phyloP scores from a whole-genome alignment of 2,329 filamentous ascomycete species.

The Aspergillus aculeatus region DNA sequence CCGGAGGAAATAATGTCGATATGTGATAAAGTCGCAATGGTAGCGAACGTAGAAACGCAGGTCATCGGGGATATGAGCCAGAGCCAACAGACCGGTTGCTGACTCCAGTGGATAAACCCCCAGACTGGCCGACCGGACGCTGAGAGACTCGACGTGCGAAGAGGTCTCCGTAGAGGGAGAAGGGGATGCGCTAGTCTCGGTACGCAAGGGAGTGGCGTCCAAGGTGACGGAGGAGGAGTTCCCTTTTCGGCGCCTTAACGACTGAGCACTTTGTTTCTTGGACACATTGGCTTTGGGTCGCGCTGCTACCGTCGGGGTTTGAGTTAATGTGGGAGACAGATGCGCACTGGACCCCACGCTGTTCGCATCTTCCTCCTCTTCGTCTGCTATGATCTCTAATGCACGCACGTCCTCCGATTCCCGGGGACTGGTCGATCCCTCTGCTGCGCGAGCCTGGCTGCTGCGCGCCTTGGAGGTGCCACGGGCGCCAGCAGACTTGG shows the following conservation, averaged over 20 bases:
- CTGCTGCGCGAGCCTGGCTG: constrained; percentile 46
- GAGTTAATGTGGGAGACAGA: constrained; percentile 22
- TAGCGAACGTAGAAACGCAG: constrained; percentile 76
- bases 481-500: constrained; percentile 43
- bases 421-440: constrained; percentile 53
- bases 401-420: constrained; percentile 42
- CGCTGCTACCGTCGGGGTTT: constrained; percentile 21
- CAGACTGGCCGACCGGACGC: constrained; percentile 34
- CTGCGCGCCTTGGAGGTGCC: constrained; percentile 44
- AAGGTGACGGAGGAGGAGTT: constrained; percentile 12
- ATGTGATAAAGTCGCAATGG: constrained; percentile 72
- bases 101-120: constrained; percentile 27
- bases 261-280: constrained; percentile 33
- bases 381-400: constrained; percentile 46
- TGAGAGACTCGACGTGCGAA: constrained; percentile 35
- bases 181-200: constrained; percentile 52
- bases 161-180: constrained; percentile 54
- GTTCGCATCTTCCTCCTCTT: constrained; percentile 36
- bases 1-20: constrained; percentile 79
- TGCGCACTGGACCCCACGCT: constrained; percentile 23
- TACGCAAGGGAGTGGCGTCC: constrained; percentile 18
- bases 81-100: constrained; percentile 21
- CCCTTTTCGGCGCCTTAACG: constrained; percentile 26
- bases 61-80: constrained; percentile 55
- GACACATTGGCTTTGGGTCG: constrained; percentile 22